Base-by-base conservation (phyloP, 768 basidiomycete species). In the Collybia mongolica region DNA sequence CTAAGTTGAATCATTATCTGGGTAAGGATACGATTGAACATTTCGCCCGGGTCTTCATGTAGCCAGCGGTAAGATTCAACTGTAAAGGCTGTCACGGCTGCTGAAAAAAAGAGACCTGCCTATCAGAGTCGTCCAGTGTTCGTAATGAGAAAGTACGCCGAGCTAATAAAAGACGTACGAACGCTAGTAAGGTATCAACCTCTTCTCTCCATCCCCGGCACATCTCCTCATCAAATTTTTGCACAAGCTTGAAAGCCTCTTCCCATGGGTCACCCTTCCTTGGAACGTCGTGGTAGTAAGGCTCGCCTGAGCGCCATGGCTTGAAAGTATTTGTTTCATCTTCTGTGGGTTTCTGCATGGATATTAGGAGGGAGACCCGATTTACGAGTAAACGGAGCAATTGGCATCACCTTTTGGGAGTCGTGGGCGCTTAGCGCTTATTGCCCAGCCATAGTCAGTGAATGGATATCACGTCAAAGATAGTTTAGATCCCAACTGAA, bases 71-170 rank as follows among this genome's bases (percentile, higher is more conserved):
- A 68, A 14, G 66, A 69, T 44, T 71, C 65, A 15, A 72, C 61
- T 5, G 70, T 64, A 46, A 75, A 75, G 1, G 72, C 62, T 2
- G 67, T 69, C 12, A 72, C 60, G 1, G 66, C 67, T 3, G 71
- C 66, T 19, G 72, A 72, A 55, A 75, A 72, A 55, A 75, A 75
- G 9, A 75, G 60, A 64, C 73, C 74, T 28, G 70, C 66, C 72
- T 74, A 23, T 14, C 44, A 6, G 22, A n/a, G 17, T n/a, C 22
- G 17, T 18, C 5, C 11, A 12, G 9, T 3, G 14, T 32, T 32
- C 11, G 32, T 32, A 35, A n/a, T 9, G 14, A 24, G 39, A 37
- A 40, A 24, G 3, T 22, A 18, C 6, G 11, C 20, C 1, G 39
- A 12, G 22, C 18, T 18, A 26, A 44, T n/a, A 43, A 36, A 39